Conservation (phyloP, 2,329 filamentous ascomycete species). For the Colletotrichum gigasporum region DNA sequence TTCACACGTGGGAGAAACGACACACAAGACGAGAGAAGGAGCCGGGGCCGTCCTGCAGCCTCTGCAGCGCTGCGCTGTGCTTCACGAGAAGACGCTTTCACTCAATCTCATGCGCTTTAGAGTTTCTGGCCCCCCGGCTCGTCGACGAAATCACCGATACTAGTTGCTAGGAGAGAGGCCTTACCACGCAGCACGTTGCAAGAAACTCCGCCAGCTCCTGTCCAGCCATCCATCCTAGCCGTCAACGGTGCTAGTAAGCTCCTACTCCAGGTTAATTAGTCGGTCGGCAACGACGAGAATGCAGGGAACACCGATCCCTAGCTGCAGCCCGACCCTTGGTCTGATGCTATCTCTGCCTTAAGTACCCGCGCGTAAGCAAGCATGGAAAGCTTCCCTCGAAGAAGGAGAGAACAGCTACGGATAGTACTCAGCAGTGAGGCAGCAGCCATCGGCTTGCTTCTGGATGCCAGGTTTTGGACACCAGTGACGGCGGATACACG, state of each 20-base stretch:
- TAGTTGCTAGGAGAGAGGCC: not conserved
- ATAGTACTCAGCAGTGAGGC: no score
- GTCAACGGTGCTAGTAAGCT: no score
- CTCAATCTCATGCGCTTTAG: slow-evolving; percentile 10
- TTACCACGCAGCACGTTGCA: not conserved
- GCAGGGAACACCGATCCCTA: slow-evolving; percentile 8
- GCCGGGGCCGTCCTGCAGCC: not conserved
- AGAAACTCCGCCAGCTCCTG: slow-evolving; percentile 5
- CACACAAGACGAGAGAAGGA: not conserved
- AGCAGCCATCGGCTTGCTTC: not conserved
- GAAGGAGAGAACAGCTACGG: not conserved
- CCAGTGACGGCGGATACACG: not conserved
- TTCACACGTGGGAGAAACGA: not conserved
- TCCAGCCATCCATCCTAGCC: not conserved
- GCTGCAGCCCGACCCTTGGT: slow-evolving; percentile 10
- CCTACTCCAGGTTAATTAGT: not conserved
- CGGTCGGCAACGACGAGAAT: slow-evolving; percentile 7
- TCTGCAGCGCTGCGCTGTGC: not conserved
- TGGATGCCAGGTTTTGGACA: not conserved
- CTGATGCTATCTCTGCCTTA: not conserved
- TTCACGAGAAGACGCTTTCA: not conserved
- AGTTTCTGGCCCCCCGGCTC: slow-evolving; percentile 10
- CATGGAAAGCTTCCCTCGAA: not conserved
- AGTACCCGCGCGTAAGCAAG: slow-evolving; percentile 8
- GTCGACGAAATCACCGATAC: not conserved